Percentiles rank a stretch among this genome's conserved stretches.
These are phyloP conservation scores for Omphalotus olearius DNA, from an alignment of 1,284 basidiomycete genomes.

Conservation along the genomic window DNA sequence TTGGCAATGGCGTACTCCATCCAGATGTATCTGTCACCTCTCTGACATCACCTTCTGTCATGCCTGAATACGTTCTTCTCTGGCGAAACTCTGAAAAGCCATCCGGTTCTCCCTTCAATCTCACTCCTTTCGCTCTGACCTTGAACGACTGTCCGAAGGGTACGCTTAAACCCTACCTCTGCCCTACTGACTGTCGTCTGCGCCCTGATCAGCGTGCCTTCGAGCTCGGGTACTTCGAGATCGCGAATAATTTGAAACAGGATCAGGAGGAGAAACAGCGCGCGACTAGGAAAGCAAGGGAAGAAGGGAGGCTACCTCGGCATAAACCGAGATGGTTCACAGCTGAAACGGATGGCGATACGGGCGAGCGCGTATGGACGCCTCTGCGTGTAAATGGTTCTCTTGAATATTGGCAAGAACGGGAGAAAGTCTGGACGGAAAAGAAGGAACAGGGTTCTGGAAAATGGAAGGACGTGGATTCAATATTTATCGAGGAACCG, in stretches of 20 bases:
- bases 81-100: constrained; percentile 94
- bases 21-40: constrained; percentile 61
- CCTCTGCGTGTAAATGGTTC: constrained; percentile 52
- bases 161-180: constrained; percentile 69
- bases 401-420: constrained; percentile 83
- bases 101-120: constrained; percentile 79
- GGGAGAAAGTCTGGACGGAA: constrained; percentile 61
- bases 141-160: constrained; percentile 78
- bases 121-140: constrained; percentile 93
- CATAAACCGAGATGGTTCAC: constrained; percentile 86
- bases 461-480: constrained; percentile 69
- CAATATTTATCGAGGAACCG: constrained; percentile 75
- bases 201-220: constrained; percentile 96
- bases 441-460: constrained; percentile 27
- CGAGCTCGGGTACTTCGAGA: constrained; percentile 87
- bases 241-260: constrained; percentile 85
- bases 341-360: constrained; percentile 76
- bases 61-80: constrained; percentile 72
- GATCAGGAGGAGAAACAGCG: constrained; percentile 89
- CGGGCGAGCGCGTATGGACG: constrained; percentile 82
- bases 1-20: constrained; percentile 62
- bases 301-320: constrained; percentile 67
- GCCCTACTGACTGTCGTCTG: constrained; percentile 91
- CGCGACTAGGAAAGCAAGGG: constrained; percentile 69
- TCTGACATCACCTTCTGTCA: constrained; percentile 38